Evolutionary conservation across 1,139 yeast species (phyloP).

Genomic region (Hyphopichia pseudoburtonii): DNA sequence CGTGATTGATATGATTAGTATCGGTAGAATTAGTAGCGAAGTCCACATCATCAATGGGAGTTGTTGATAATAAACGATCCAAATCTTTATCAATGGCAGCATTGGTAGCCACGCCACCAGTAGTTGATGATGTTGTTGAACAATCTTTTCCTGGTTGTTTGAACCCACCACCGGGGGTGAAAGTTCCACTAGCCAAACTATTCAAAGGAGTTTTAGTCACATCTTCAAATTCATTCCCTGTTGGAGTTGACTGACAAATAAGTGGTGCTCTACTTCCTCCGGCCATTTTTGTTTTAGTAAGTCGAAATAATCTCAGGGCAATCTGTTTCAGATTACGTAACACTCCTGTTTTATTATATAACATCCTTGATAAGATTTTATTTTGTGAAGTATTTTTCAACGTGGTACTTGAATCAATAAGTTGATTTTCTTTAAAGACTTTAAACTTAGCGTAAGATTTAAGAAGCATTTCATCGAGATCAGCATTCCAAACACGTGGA

Average conservation of each 20-base stretch:
- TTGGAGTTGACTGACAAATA: conserved; percentile 2
- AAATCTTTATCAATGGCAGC: conserved; percentile 25
- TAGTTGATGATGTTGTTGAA: conserved; percentile 6
- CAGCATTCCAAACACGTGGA: conserved; percentile 37
- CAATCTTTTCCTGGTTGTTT: too few relatives aligned
- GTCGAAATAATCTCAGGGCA: conserved; percentile 31
- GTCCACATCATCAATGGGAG: conserved; percentile 21
- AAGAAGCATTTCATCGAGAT: conserved; percentile 37
- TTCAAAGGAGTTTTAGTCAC: conserved; percentile 26
- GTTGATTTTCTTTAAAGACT: conserved; percentile 30
- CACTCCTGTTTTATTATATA: conserved; percentile 37
- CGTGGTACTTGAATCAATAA: conserved; percentile 21
- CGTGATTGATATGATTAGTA: too few relatives aligned
- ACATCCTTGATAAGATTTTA: conserved; percentile 43
- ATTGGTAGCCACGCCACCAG: conserved; percentile 18
- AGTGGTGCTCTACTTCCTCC: conserved; percentile 3
- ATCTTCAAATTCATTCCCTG: conserved; percentile 22
- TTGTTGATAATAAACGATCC: conserved; percentile 25
- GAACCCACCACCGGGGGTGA: too few relatives aligned
- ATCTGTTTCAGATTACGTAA: conserved; percentile 42
- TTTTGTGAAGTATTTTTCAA: conserved; percentile 41
- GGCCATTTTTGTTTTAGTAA: conserved; percentile 14
- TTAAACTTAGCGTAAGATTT: conserved; percentile 38
- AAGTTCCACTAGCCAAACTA: conserved; percentile 13
- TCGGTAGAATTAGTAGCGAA: not conserved